Percentiles rank a stretch among this genome's conserved stretches.
These are phyloP conservation scores for Beauveria sp. DNA, from an alignment of 2,329 filamentous ascomycete genomes.

Conservation along the genomic window DNA sequence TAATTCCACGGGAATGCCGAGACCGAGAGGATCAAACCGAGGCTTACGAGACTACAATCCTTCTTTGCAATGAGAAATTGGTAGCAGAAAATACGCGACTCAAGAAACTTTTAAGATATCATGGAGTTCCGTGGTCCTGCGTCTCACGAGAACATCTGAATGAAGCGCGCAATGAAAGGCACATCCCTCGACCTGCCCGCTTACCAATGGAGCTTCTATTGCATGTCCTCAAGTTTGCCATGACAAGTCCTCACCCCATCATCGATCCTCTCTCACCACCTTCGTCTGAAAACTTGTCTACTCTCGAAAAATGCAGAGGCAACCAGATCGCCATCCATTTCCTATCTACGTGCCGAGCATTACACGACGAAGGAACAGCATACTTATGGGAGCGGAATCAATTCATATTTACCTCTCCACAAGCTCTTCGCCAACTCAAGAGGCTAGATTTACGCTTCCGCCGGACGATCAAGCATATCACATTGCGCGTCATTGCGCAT, in stretches of 20 bases:
- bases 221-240: conserved; percentile 41
- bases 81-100: not conserved
- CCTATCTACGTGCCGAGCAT: conserved; percentile 42
- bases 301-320: conserved; percentile 33
- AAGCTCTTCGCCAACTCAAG: conserved; percentile 40
- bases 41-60: conserved; percentile 18
- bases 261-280: conserved; percentile 43
- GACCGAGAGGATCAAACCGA: conserved; percentile 45
- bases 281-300: conserved; percentile 35
- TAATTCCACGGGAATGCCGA: conserved; percentile 42
- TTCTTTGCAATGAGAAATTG: not conserved
- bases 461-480: conserved; percentile 37
- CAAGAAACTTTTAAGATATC: not conserved
- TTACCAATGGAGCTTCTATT: conserved; percentile 47
- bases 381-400: conserved; percentile 44
- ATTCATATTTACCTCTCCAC: conserved; percentile 46
- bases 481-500: conserved; percentile 44
- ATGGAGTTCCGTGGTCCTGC: not conserved
- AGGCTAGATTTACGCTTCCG: conserved; percentile 37
- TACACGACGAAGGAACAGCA: conserved; percentile 40
- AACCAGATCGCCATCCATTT: conserved; percentile 46
- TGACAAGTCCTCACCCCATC: conserved; percentile 42
- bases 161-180: too few species aligned
- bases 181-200: conserved; percentile 24
- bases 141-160: not conserved